Evolutionary conservation across 1,284 basidiomycete genomes (phyloP).

Genomic region (Naganishia sp.): DNA sequence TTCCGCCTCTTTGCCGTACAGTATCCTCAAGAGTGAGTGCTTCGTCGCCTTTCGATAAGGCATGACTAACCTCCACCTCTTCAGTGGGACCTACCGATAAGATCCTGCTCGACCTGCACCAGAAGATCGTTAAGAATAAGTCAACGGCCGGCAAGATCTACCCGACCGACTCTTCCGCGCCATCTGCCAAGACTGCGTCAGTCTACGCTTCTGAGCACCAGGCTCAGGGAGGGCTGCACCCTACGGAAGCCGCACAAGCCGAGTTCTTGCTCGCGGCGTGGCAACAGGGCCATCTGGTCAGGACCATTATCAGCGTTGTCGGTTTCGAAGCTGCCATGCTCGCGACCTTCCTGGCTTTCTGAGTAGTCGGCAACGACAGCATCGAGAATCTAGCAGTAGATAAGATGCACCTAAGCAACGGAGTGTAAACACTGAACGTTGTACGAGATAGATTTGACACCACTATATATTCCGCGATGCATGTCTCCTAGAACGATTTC

Average conservation of each 20-base stretch:
- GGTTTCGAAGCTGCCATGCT: conserved; percentile 21
- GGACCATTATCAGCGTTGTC: conserved; percentile 23
- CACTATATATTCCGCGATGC: neutral
- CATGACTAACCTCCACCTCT: neutral
- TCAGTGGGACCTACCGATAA: conserved; percentile 29
- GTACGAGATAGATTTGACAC: neutral
- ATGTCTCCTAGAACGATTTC: too few species aligned
- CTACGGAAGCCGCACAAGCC: conserved; percentile 27
- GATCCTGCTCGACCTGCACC: conserved; percentile 22
- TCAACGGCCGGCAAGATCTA: conserved; percentile 27
- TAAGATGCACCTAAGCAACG: too few species aligned
- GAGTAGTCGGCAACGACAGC: neutral
- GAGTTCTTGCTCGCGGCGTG: conserved; percentile 23
- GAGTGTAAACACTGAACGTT: too few species aligned
- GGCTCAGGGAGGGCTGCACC: conserved; percentile 14
- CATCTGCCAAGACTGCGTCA: conserved; percentile 13
- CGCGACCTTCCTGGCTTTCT: conserved; percentile 20
- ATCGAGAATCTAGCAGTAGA: too few species aligned
- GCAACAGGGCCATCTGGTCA: conserved; percentile 23
- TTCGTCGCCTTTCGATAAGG: neutral
- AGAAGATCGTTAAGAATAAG: conserved; percentile 26
- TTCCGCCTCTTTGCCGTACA: conserved; percentile 30
- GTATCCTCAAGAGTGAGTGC: conserved; percentile 19
- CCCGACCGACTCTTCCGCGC: conserved; percentile 24
- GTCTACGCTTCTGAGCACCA: conserved; percentile 26